Evolutionary conservation across 2,329 filamentous ascomycete species (phyloP).

Genomic region (Emmonsiellopsis sp.): DNA sequence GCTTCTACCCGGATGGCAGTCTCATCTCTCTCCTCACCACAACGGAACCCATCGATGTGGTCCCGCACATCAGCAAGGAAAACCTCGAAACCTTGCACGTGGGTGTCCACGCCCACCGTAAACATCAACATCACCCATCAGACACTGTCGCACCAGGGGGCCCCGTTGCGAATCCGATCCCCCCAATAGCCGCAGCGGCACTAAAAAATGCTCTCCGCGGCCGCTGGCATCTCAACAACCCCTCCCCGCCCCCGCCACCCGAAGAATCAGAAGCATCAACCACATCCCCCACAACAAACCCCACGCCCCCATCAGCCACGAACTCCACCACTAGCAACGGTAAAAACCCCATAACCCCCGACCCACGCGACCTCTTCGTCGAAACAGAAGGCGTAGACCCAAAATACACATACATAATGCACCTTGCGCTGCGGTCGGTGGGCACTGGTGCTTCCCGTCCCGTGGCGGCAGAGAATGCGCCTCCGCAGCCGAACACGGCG

Average conservation of each 20-base stretch:
- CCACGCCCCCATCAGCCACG: conserved; percentile 10
- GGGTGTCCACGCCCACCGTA: conserved; percentile 21
- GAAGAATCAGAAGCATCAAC: not conserved
- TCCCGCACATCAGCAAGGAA: conserved; percentile 70
- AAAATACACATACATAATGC: conserved; percentile 80
- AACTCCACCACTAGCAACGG: not conserved
- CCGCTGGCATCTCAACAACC: conserved; percentile 56
- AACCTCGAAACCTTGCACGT: conserved; percentile 43
- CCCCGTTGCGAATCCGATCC: conserved; percentile 22
- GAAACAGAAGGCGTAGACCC: conserved; percentile 75
- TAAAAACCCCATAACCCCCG: conserved; percentile 11
- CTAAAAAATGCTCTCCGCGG: conserved; percentile 62
- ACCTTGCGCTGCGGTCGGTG: conserved; percentile 55
- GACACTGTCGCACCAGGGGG: conserved; percentile 29
- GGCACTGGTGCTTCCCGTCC: conserved; percentile 34
- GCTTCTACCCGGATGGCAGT: conserved; percentile 86
- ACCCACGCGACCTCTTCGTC: conserved; percentile 57
- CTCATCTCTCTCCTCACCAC: conserved; percentile 74
- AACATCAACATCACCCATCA: conserved; percentile 31
- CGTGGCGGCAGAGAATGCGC: conserved; percentile 37
- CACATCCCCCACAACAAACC: conserved; percentile 19
- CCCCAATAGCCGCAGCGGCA: conserved; percentile 39
- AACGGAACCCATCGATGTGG: conserved; percentile 73
- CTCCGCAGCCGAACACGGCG: conserved; percentile 33
- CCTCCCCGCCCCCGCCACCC: conserved; percentile 30